Evolutionary conservation across 306 rosid genomes (phyloP).

Genomic region (Inga leiocalycina): DNA sequence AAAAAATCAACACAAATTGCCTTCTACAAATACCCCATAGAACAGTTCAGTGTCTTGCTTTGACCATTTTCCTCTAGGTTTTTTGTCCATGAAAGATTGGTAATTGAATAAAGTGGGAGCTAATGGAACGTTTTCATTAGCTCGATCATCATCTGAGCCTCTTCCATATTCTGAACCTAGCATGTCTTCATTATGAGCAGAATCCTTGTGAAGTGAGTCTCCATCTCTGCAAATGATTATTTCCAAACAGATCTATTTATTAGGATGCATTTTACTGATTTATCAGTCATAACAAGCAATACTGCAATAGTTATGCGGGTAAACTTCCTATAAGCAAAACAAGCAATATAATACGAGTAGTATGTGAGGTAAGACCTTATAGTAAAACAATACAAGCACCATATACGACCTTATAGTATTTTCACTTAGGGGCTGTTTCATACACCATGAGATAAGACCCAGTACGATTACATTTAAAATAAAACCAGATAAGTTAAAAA

Average conservation of each 20-base stretch:
- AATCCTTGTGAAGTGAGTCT: conserved; percentile 39
- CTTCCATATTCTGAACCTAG: conserved; percentile 59
- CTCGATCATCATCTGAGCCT: conserved; percentile 57
- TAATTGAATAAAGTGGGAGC: conserved; percentile 55
- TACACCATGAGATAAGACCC: not conserved
- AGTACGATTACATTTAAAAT: not conserved
- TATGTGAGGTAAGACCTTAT: no score
- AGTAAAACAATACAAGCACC: not conserved
- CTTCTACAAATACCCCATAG: conserved; percentile 59
- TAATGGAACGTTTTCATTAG: conserved; percentile 35
- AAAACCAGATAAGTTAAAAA: not conserved
- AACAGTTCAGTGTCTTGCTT: conserved; percentile 79
- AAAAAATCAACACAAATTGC: not conserved
- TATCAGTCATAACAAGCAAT: conserved; percentile 23
- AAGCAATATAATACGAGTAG: no score
- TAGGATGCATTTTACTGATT: conserved; percentile 11
- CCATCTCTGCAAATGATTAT: conserved; percentile 53
- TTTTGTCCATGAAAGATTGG: conserved; percentile 75
- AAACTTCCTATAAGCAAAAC: conserved; percentile 6
- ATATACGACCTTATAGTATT: not conserved
- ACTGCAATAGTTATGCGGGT: conserved; percentile 12
- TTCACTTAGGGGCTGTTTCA: not conserved
- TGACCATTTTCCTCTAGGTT: conserved; percentile 79
- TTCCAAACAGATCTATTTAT: conserved; percentile 17
- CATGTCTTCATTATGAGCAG: conserved; percentile 43